Percentiles rank a stretch among this genome's conserved stretches.
Evolutionary conservation across 352 stramenopile genomes (phyloP).

Genomic region (Globisporangium uncinulatum): DNA sequence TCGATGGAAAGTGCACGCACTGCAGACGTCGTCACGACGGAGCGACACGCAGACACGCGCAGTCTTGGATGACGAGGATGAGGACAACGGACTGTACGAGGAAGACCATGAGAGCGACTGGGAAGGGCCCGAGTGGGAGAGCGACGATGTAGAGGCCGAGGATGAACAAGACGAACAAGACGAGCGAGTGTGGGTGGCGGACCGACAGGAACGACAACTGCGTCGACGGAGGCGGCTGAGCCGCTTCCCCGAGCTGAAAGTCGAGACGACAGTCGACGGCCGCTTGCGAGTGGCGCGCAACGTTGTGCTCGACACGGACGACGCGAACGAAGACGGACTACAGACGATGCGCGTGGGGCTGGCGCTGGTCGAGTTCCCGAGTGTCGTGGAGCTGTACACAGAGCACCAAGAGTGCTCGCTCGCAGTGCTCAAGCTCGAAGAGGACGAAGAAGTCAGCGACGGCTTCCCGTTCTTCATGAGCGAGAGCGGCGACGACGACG

Average conservation of each 20-base stretch:
- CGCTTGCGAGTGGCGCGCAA: slow-evolving; percentile 46
- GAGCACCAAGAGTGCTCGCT: slow-evolving; percentile 64
- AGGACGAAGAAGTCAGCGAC: slow-evolving; percentile 59
- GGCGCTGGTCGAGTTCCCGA: slow-evolving; percentile 68
- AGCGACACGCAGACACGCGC: no score
- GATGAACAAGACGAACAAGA: no score
- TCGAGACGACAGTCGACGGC: slow-evolving; percentile 44
- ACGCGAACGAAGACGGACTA: slow-evolving; percentile 62
- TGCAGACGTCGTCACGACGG: slow-evolving; percentile 26
- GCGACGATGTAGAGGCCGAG: slow-evolving; percentile 7
- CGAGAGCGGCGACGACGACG: slow-evolving; percentile 60
- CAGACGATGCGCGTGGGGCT: slow-evolving; percentile 56
- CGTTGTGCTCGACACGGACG: slow-evolving; percentile 58
- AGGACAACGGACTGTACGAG: slow-evolving; percentile 15
- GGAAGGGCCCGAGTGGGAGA: slow-evolving; percentile 5
- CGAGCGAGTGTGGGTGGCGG: no score
- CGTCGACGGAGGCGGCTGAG: no score
- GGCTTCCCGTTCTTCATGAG: slow-evolving; percentile 70
- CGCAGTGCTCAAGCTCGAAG: slow-evolving; percentile 68
- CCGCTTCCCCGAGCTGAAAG: slow-evolving; percentile 49
- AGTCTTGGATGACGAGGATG: slow-evolving; percentile 12
- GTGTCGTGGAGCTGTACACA: slow-evolving; percentile 57
- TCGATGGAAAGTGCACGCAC: slow-evolving; percentile 48
- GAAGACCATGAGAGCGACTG: slow-evolving; percentile 10
- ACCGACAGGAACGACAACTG: no score